A percentile compares a stretch with the other conserved stretches of the same genome.
These are phyloP conservation scores for Pythium monospermum DNA, from an alignment of 352 stramenopile genomes.

Conservation along the genomic window DNA sequence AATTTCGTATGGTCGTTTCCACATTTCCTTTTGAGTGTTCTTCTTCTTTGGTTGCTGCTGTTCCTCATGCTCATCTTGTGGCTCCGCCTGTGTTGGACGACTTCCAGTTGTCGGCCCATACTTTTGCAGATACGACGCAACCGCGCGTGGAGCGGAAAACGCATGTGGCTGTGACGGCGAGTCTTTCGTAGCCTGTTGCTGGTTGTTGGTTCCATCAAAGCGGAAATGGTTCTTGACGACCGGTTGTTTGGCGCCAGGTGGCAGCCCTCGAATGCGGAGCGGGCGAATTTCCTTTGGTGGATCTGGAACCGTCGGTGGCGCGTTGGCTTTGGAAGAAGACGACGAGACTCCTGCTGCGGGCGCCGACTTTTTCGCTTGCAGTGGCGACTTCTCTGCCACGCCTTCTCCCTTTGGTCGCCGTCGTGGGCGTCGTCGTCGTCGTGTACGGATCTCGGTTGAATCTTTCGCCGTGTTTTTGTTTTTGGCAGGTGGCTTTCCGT, in stretches of 20 bases:
- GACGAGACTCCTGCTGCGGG: neutral
- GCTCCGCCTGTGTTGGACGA: neutral
- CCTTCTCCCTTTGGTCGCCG: constrained; percentile 16
- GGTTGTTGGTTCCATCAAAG: constrained; percentile 12
- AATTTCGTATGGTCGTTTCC: constrained; percentile 79
- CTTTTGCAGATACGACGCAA: constrained; percentile 38
- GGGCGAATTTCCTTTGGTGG: constrained; percentile 19
- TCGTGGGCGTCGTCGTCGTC: constrained; percentile 18
- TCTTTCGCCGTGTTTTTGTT: neutral
- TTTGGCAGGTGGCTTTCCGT: neutral
- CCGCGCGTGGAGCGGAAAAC: neutral
- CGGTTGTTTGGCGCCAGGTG: neutral
- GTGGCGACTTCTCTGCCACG: neutral
- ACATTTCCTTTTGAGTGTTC: constrained; percentile 47
- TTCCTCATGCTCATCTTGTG: neutral
- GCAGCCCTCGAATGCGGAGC: constrained; percentile 22
- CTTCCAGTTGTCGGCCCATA: constrained; percentile 42
- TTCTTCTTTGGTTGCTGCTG: constrained; percentile 17
- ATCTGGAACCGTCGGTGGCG: neutral
- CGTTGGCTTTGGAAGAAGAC: neutral
- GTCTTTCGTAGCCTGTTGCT: neutral
- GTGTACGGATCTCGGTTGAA: neutral
- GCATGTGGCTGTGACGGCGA: neutral
- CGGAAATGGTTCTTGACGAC: constrained; percentile 14
- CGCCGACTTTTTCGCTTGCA: neutral